phyloP scores from a whole-genome alignment of 805 yeast species.

The Metschnikowia henanensis region DNA sequence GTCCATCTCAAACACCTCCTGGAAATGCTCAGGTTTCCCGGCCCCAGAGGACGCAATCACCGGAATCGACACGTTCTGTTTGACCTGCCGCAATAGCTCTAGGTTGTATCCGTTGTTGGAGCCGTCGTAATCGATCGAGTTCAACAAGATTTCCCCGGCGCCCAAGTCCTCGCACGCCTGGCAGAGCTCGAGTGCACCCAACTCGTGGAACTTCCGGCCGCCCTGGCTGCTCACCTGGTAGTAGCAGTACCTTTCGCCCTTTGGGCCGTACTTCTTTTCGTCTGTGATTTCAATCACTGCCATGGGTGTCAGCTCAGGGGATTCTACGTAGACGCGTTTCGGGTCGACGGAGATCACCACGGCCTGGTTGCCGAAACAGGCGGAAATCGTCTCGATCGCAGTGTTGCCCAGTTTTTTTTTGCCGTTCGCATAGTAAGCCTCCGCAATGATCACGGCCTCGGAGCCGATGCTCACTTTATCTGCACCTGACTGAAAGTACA shows the following conservation, averaged over 20 bases:
- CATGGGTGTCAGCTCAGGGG: conserved; percentile 61
- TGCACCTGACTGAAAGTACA: conserved; percentile 95
- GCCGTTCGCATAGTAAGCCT: conserved; percentile 64
- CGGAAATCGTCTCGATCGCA: conserved; percentile 92
- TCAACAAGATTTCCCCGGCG: conserved; percentile 92
- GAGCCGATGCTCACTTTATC: conserved; percentile 98
- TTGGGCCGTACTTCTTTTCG: conserved; percentile 64
- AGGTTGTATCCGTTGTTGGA: conserved; percentile 92
- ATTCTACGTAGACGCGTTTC: conserved; percentile 72
- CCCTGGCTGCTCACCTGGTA: conserved; percentile 96
- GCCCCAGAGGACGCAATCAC: conserved; percentile 99
- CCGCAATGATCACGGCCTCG: conserved; percentile 94
- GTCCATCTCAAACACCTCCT: conserved; percentile 71
- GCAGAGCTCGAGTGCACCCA: conserved; percentile 90
- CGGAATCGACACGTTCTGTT: conserved; percentile 77
- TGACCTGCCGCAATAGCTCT: conserved; percentile 79
- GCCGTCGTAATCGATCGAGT: conserved; percentile 97
- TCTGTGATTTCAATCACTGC: conserved; percentile 58
- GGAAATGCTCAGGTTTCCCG: conserved; percentile 88
- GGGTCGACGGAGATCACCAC: conserved; percentile 99
- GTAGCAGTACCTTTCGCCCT: conserved; percentile 87
- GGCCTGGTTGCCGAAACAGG: conserved; percentile 93
- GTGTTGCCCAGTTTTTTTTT: conserved; percentile 65
- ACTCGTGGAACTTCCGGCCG: conserved; percentile 81
- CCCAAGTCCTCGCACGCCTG: conserved; percentile 90